Conservation (phyloP, 306 rosid species). For the Cyamopsis tetragonoloba region DNA sequence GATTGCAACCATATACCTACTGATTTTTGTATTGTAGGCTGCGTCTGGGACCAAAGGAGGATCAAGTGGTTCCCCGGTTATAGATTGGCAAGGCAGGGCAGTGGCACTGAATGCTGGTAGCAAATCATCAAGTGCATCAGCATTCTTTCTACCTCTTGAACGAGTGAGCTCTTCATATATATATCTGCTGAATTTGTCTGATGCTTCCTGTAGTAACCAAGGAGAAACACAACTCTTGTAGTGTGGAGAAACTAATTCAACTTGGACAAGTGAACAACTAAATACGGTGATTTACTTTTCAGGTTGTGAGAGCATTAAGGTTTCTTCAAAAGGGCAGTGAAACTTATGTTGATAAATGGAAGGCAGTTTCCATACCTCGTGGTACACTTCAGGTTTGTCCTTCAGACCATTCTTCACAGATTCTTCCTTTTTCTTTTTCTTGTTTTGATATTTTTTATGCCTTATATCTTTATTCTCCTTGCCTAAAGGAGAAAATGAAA, state of each 20-base stretch:
- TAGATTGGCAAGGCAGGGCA: slow-evolving; percentile 93
- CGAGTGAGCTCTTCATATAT: slow-evolving; percentile 57
- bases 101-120: slow-evolving; percentile 98
- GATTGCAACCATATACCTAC: slow-evolving; percentile 16
- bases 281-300: slow-evolving; percentile 29
- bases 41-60: slow-evolving; percentile 99
- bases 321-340: slow-evolving; percentile 69
- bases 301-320: slow-evolving; percentile 92
- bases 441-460: neutral
- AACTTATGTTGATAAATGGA: slow-evolving; percentile 65
- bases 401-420: slow-evolving; percentile 26
- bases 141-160: slow-evolving; percentile 87
- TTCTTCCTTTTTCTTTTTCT: neutral
- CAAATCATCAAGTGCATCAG: slow-evolving; percentile 94
- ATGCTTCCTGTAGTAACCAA: slow-evolving; percentile 18
- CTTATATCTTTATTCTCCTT: neutral
- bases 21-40: slow-evolving; percentile 58
- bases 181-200: slow-evolving; percentile 22
- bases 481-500: no score
- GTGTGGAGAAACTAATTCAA: slow-evolving; percentile 18
- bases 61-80: slow-evolving; percentile 96
- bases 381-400: slow-evolving; percentile 98
- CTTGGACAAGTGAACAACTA: slow-evolving; percentile 21
- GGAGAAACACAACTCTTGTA: slow-evolving; percentile 25
- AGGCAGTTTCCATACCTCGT: slow-evolving; percentile 81